Evolutionary conservation across 2,329 filamentous ascomycete genomes (phyloP).

Genomic region (Hirsutella thompsonii): DNA sequence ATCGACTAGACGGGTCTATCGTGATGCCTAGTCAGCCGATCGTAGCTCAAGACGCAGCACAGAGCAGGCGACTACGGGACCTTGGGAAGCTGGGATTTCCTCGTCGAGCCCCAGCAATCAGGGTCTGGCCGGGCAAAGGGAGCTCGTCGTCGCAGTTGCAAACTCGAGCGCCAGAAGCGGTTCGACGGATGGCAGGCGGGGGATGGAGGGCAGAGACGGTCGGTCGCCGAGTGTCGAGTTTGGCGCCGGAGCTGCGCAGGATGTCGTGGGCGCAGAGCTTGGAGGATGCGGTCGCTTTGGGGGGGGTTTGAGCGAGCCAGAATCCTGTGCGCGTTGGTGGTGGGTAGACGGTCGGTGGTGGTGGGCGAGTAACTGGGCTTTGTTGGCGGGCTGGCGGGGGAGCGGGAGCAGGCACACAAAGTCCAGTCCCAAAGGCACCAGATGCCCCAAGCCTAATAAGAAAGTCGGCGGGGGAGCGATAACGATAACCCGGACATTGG

Average conservation of each 20-base stretch:
- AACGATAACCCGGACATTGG: conserved; percentile 23
- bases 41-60: background rate
- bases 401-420: conserved; percentile 2
- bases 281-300: background rate
- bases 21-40: background rate
- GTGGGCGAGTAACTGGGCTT: no score
- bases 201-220: background rate
- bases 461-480: conserved; percentile 26
- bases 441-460: no score
- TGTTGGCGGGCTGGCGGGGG: conserved; percentile 3
- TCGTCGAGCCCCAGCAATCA: no score
- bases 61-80: background rate
- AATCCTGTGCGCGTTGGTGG: conserved; percentile 7
- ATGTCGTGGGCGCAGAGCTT: background rate
- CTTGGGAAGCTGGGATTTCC: background rate
- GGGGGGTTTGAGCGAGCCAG: conserved; percentile 3
- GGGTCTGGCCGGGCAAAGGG: no score
- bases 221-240: background rate
- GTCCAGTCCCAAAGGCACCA: conserved; percentile 11
- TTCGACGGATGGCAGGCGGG: no score
- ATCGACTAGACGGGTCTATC: background rate
- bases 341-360: conserved; percentile 4
- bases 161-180: no score
- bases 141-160: no score
- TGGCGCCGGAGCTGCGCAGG: background rate